A percentile compares a stretch with the other conserved stretches of the same genome.
These are phyloP conservation scores for Zelonia costaricensis DNA, from an alignment of 208 protist species.

Conservation along the genomic window DNA sequence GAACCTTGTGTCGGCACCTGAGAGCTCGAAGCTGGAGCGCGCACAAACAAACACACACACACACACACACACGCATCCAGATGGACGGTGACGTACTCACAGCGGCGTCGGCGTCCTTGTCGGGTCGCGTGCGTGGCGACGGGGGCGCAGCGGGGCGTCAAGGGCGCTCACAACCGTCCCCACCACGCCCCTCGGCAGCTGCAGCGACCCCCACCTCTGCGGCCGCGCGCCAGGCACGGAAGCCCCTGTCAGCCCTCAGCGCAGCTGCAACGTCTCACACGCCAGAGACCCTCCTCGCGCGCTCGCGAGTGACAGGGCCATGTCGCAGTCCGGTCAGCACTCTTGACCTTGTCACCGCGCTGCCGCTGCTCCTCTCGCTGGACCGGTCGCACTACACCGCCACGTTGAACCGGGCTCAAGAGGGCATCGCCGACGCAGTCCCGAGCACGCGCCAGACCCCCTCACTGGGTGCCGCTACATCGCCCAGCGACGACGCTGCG, in stretches of 20 bases:
- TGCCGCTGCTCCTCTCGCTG: constrained; percentile 28
- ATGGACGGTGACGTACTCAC: neutral
- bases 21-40: neutral
- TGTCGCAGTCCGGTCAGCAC: constrained; percentile 5
- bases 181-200: too few species aligned
- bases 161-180: too few species aligned
- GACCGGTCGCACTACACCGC: constrained; percentile 11
- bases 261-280: too few species aligned
- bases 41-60: neutral
- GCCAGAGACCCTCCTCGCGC: neutral
- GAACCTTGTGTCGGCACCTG: too few species aligned
- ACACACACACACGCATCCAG: constrained; percentile 1
- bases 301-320: neutral
- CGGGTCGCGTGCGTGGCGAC: too few species aligned
- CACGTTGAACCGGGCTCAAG: constrained; percentile 4
- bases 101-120: too few species aligned
- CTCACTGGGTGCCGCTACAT: too few species aligned
- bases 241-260: too few species aligned
- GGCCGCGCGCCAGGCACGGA: too few species aligned
- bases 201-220: too few species aligned
- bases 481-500: constrained; percentile 14
- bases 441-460: too few species aligned
- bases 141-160: neutral
- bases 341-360: constrained; percentile 22
- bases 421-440: neutral